These are phyloP conservation scores for Phytophthora palmivora DNA, from an alignment of 352 stramenopile genomes.

Conservation along the genomic window DNA sequence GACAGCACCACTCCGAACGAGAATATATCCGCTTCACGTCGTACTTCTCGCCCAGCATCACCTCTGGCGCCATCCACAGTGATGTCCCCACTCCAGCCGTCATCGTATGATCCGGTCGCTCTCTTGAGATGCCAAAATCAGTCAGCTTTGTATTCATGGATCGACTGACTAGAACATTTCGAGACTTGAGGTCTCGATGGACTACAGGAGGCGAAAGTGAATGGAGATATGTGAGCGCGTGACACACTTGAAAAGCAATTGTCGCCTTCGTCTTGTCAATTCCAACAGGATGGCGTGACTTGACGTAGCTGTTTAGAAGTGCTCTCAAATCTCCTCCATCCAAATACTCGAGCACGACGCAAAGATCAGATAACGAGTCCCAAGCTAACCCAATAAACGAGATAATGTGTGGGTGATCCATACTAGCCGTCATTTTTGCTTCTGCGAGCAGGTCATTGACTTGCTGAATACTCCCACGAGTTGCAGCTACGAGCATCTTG, in stretches of 20 bases:
- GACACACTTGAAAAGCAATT: conserved; percentile 40
- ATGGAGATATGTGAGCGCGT: too few relatives aligned
- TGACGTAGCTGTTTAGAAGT: conserved; percentile 37
- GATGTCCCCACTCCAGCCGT: conserved; percentile 26
- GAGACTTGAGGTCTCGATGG: too few relatives aligned
- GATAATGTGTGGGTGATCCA: conserved; percentile 64
- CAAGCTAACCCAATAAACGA: conserved; percentile 57
- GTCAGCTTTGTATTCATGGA: conserved; percentile 61
- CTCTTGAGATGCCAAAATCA: conserved; percentile 65
- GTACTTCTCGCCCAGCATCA: conserved; percentile 23
- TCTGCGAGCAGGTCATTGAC: too few relatives aligned
- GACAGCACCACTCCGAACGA: conserved; percentile 42
- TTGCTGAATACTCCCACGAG: conserved; percentile 31
- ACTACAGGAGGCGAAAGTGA: too few relatives aligned
- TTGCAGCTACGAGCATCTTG: conserved; percentile 52
- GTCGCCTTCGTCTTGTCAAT: conserved; percentile 38
- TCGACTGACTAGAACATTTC: conserved; percentile 36
- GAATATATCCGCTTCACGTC: conserved; percentile 26
- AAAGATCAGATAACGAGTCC: conserved; percentile 57
- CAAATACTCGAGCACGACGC: conserved; percentile 57
- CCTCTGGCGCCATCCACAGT: too few relatives aligned
- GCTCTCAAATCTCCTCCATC: conserved; percentile 47
- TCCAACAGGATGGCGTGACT: conserved; percentile 5
- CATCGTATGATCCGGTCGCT: conserved; percentile 44
- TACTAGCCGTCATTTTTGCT: conserved; percentile 42